Base-by-base conservation (phyloP, 2,329 filamentous ascomycete genomes). In the Sphaerulina populicola region DNA sequence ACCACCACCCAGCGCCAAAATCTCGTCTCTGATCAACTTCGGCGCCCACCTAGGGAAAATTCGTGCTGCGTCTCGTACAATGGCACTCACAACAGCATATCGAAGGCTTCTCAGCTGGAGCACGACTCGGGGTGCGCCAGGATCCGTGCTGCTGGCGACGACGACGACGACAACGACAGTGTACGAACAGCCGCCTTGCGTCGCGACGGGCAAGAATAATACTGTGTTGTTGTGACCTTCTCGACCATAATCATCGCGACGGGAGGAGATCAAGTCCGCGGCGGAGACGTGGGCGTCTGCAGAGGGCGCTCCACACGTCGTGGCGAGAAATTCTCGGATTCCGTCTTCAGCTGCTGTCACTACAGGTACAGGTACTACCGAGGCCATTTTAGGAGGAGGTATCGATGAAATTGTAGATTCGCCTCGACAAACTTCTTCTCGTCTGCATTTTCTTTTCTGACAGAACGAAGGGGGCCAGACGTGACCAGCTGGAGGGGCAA, bases 141-240 rank as follows among this genome's bases (percentile, higher is more conserved):
- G 5, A 23, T 8, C 8, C 33, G 41, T 8, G 27, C 47, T 44
- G 18, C 18, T 18, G 18, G 0, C 2, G 18, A 18, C 18, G 18
- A 18, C 18, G 18, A 18, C 18, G 18, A 18, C 18, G 4, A 18
- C 18, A 18, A 39, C 15, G 3, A 54, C 14, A 3, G 53, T 58
- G 29, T 49, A 49, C 1, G 53, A 56, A 43, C 56, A 58, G 8
- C 44, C 56, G 9, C 56, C 56, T 44, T 56, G 56, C 27, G 35
- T 30, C n/a, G 33, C 6, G 3, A 52, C n/a, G 0, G 37, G 11
- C n/a, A 14, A 14, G 14, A 54, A 15, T 3, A 18, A 18, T 18
- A 18, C 18, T 18, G 18, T 18, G 18, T 4, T 18, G 18, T 4
- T 11, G n/a, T n/a, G 40, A 12, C n/a, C n/a, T 12, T 18, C 18